phyloP scores from a whole-genome alignment of 2,329 filamentous ascomycete genomes.

The Aspergillus persii region DNA sequence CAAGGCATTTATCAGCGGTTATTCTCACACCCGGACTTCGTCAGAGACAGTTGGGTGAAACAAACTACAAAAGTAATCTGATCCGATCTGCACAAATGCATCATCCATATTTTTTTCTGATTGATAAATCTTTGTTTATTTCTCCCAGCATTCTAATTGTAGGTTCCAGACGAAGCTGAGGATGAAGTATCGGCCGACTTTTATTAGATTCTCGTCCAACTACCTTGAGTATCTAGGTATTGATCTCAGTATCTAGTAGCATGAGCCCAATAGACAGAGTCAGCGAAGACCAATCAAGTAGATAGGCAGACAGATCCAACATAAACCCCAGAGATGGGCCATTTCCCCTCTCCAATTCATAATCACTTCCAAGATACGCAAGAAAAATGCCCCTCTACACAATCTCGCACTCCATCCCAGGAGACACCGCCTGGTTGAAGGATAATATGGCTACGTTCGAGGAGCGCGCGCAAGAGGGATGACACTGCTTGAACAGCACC shows the following conservation, averaged over 20 bases:
- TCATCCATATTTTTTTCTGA: background rate
- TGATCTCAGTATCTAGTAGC: too few relatives aligned
- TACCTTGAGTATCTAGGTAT: too few relatives aligned
- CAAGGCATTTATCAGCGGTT: background rate
- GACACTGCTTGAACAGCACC: too few relatives aligned
- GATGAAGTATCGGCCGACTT: too few relatives aligned
- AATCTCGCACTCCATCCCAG: background rate
- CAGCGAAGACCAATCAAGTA: too few relatives aligned
- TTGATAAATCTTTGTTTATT: background rate
- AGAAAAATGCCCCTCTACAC: background rate
- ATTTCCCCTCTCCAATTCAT: too few relatives aligned
- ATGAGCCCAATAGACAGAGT: too few relatives aligned
- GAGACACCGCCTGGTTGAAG: background rate
- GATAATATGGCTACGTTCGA: background rate
- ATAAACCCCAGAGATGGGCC: background rate
- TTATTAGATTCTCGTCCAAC: too few relatives aligned
- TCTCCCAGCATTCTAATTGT: too few relatives aligned
- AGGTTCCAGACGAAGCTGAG: too few relatives aligned
- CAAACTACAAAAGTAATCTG: background rate
- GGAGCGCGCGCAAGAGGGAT: background rate
- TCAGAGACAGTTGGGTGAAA: background rate
- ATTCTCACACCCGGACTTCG: background rate
- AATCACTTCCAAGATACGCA: background rate
- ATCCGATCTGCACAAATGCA: background rate
- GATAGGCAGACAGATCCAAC: background rate